Evolutionary conservation across 352 stramenopile genomes (phyloP).

Genomic region (Globisporangium emineosum): DNA sequence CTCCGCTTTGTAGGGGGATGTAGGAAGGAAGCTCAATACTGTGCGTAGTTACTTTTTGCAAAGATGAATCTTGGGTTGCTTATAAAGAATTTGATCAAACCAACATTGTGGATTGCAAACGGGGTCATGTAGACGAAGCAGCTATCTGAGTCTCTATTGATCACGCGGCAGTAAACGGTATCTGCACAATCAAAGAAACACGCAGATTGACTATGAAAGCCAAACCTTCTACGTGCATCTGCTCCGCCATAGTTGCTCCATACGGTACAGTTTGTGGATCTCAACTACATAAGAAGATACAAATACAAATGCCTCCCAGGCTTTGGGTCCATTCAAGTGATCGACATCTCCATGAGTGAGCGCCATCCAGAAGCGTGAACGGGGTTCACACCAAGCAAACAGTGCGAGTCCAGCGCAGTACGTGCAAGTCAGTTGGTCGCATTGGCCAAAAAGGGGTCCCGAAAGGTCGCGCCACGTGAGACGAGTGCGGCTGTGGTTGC

Average conservation of each 20-base stretch:
- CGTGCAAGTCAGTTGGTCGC: not conserved
- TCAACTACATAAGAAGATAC: too few species aligned
- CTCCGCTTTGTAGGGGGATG: not conserved
- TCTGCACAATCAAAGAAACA: not conserved
- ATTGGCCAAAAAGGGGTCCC: not conserved
- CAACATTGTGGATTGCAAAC: too few species aligned
- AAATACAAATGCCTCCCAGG: not conserved
- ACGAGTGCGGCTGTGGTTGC: not conserved
- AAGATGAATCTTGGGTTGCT: not conserved
- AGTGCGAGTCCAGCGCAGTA: not conserved
- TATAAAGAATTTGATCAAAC: not conserved
- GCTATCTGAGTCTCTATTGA: not conserved
- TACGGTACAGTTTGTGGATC: too few species aligned
- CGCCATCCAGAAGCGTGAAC: not conserved
- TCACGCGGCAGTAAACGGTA: not conserved
- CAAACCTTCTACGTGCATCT: too few species aligned
- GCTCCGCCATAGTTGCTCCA: too few species aligned
- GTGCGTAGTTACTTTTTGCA: not conserved
- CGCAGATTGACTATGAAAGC: not conserved
- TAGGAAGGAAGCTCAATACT: not conserved
- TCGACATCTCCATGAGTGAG: not conserved
- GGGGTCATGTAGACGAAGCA: not conserved
- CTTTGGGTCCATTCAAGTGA: not conserved
- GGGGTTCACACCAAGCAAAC: too few species aligned
- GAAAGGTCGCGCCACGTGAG: not conserved